Evolutionary conservation across 2,329 filamentous ascomycete species (phyloP), one percentile per base, ranked within the genome.

Genomic region (Ophiostoma sp.): DNA sequence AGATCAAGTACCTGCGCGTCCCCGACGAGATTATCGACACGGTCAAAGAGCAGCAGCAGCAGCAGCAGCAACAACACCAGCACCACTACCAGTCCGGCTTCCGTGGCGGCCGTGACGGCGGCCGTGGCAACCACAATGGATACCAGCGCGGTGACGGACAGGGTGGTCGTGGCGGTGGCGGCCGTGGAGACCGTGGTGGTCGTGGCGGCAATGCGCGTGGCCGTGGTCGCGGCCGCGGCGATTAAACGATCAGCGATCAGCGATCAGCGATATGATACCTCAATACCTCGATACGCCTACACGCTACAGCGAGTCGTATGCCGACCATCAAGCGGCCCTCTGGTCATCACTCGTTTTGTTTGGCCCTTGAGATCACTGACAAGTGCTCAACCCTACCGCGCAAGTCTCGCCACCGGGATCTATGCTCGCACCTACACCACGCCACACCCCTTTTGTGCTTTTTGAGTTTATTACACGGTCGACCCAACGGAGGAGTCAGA

Each of bases 1-100:
- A 97, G 95, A 99, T 99, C 83, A 99, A 99, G 84, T 99, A 97
- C 82, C 87, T 99, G 41, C 89, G 94, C 76, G 92, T 99, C 3
- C 93, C 94, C 68, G 94, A 99, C 81, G 94, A 98, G 80, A 96
- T 99, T 73, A 92, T 99, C 81, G 94, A 98, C 74, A 81, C 93
- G 54, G 94, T 95, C 33, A 96, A 93, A 84, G 94, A 98, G 75
- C 91, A 95, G 78, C 94, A 98, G 80, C 90, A 92, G 77, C 86
- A 85, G 73, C 89, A 92, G 77, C 86, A 85, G 73, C 88, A 92
- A 76, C 71, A 72, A 7, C 67, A 72, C 57, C 73, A 72, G 52
- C 68, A 73, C 33, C 70, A 74, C 66, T 69, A 74, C 68, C 83
- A 82, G 71, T 80, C 83, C 68, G 82, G 82, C 73, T 91, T 89